Conservation (phyloP, 2,329 filamentous ascomycete species). For the Diaporthe eres region DNA sequence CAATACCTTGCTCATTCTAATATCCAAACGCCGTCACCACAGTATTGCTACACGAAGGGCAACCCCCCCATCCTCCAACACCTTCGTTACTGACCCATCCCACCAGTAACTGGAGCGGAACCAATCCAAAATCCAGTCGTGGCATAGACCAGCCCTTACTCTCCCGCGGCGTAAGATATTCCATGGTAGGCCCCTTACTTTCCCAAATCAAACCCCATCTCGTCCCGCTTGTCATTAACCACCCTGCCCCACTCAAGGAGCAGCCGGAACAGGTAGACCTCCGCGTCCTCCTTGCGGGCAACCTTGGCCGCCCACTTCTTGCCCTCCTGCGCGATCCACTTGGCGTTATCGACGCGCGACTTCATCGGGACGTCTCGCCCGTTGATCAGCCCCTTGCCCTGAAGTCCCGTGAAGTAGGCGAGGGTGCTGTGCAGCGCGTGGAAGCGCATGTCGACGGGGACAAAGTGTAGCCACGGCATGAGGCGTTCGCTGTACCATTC, state of each 20-base stretch:
- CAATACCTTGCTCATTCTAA: neutral
- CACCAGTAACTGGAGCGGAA: neutral
- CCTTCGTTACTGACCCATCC: neutral
- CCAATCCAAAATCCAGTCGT: neutral
- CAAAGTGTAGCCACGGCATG: slow-evolving; percentile 84
- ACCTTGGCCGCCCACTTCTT: slow-evolving; percentile 75
- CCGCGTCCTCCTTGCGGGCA: slow-evolving; percentile 80
- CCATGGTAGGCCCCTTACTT: neutral
- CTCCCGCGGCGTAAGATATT: no score
- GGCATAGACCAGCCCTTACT: no score
- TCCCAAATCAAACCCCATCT: slow-evolving; percentile 54
- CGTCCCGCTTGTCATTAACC: slow-evolving; percentile 72
- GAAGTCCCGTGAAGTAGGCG: slow-evolving; percentile 78
- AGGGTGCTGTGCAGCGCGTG: slow-evolving; percentile 82
- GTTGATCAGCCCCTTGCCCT: slow-evolving; percentile 58
- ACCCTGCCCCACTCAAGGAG: slow-evolving; percentile 83
- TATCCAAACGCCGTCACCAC: neutral
- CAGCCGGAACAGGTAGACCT: slow-evolving; percentile 84
- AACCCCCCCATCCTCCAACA: no score
- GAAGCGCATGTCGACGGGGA: slow-evolving; percentile 81
- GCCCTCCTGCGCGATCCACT: slow-evolving; percentile 77
- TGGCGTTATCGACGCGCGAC: slow-evolving; percentile 66
- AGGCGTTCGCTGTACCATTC: slow-evolving; percentile 86
- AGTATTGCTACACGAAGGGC: neutral
- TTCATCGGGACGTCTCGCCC: slow-evolving; percentile 63